Evolutionary conservation across 805 yeast species (phyloP).

Genomic region (Torulaspora microellipsoides): DNA sequence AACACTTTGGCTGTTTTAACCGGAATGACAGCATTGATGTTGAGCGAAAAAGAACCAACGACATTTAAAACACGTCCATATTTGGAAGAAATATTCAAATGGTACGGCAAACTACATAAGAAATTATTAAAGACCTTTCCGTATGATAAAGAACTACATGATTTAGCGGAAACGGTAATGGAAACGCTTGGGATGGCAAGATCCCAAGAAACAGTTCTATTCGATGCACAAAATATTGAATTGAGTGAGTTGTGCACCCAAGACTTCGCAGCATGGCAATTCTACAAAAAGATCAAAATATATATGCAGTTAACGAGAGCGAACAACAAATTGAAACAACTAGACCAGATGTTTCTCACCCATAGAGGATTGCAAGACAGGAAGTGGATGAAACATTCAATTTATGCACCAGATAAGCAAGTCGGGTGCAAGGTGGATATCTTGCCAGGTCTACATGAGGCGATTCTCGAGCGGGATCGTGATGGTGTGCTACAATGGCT

Average conservation of each 20-base stretch:
- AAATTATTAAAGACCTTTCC: slow-evolving; percentile 24
- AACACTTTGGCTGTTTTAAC: slow-evolving; percentile 54
- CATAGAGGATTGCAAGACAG: slow-evolving; percentile 45
- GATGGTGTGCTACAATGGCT: slow-evolving; percentile 43
- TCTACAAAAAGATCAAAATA: slow-evolving; percentile 52
- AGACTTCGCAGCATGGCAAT: slow-evolving; percentile 78
- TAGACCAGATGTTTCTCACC: slow-evolving; percentile 52
- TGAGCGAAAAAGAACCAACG: slow-evolving; percentile 56
- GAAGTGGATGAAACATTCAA: slow-evolving; percentile 58
- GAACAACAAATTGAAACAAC: slow-evolving; percentile 48
- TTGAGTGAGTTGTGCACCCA: slow-evolving; percentile 48
- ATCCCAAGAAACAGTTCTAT: slow-evolving; percentile 33
- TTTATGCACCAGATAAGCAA: slow-evolving; percentile 54
- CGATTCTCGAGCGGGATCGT: slow-evolving; percentile 44
- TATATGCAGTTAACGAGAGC: slow-evolving; percentile 53
- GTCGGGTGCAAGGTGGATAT: slow-evolving; percentile 50
- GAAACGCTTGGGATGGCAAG: slow-evolving; percentile 8
- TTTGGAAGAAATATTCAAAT: slow-evolving; percentile 38
- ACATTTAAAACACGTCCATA: slow-evolving; percentile 46
- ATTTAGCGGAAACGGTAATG: slow-evolving; percentile 9
- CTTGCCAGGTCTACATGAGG: slow-evolving; percentile 57
- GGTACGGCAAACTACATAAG: slow-evolving; percentile 31
- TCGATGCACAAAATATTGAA: slow-evolving; percentile 44
- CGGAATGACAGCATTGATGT: slow-evolving; percentile 49
- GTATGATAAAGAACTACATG: slow-evolving; percentile 17